Evolutionary conservation across 208 protist genomes (phyloP).

Genomic region (Trypanosoma cruzi): DNA sequence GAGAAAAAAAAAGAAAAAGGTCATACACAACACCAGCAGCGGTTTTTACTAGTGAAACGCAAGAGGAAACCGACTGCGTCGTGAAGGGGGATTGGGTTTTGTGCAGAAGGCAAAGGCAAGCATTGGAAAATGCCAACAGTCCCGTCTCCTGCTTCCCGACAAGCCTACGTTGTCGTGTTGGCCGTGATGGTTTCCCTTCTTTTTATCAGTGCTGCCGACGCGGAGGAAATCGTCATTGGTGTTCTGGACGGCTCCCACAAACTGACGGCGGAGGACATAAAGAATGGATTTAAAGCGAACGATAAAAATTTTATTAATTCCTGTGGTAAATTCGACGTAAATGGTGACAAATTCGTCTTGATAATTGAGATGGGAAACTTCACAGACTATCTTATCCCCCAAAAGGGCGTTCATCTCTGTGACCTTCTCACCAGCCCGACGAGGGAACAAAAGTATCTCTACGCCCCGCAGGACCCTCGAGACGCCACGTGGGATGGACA

Average conservation of each 20-base stretch:
- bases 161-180: not conserved
- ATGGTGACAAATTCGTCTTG: conserved; percentile 18
- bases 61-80: not conserved
- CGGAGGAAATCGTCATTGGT: not conserved
- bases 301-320: conserved; percentile 15
- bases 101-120: not conserved
- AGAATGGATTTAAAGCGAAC: conserved; percentile 13
- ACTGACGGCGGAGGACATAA: not conserved
- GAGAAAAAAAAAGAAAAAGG: not conserved
- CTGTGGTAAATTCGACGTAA: conserved; percentile 7
- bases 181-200: not conserved
- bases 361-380: conserved; percentile 24
- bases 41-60: not conserved
- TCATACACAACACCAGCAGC: too few species aligned
- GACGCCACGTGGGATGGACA: not conserved
- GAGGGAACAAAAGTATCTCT: not conserved
- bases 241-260: conserved; percentile 8
- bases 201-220: not conserved
- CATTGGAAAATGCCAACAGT: not conserved
- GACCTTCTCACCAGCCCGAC: conserved; percentile 18
- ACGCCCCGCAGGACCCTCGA: conserved; percentile 2
- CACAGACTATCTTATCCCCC: conserved; percentile 22
- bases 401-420: conserved; percentile 13
- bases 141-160: not conserved
- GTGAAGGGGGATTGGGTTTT: too few species aligned